phyloP scores from a whole-genome alignment of 768 basidiomycete species.

The Hygrophoropsis aurantiaca region DNA sequence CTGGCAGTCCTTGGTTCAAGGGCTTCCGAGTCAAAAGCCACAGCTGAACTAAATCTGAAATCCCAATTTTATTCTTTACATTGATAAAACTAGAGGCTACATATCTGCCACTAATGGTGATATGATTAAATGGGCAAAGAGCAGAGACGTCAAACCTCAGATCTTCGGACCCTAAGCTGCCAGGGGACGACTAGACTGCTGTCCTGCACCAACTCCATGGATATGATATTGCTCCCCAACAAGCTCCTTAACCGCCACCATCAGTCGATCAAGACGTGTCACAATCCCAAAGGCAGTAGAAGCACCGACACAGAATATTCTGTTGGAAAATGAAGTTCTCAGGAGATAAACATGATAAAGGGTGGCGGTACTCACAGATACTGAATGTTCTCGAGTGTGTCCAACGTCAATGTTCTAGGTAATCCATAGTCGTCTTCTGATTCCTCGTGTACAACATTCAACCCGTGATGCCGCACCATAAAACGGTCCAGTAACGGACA shows the following conservation, averaged over 20 bases:
- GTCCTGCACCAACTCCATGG: constrained; percentile 53
- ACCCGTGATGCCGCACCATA: constrained; percentile 49
- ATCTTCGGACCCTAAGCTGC: no score
- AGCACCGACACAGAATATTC: constrained; percentile 72
- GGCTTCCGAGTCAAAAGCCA: no score
- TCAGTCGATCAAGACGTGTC: constrained; percentile 71
- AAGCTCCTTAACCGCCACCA: constrained; percentile 81
- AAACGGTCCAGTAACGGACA: constrained; percentile 58
- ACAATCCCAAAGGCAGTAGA: constrained; percentile 69
- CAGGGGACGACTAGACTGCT: no score
- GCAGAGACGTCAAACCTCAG: no score
- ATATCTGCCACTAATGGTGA: no score
- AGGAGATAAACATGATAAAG: constrained; percentile 6
- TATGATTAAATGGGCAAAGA: no score
- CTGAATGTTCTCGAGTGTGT: constrained; percentile 74
- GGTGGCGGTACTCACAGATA: constrained; percentile 59
- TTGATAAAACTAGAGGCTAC: no score
- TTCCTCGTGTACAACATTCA: constrained; percentile 69
- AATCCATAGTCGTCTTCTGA: constrained; percentile 75
- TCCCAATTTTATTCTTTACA: no score
- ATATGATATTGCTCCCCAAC: constrained; percentile 88
- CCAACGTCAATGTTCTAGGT: constrained; percentile 66
- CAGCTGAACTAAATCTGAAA: no score
- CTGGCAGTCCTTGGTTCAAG: no score
- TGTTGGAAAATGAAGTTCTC: constrained; percentile 17